A percentile compares a stretch with the other conserved stretches of the same genome.
phyloP scores from a whole-genome alignment of 2,329 filamentous ascomycete genomes.

The Pseudomassariella vexata region DNA sequence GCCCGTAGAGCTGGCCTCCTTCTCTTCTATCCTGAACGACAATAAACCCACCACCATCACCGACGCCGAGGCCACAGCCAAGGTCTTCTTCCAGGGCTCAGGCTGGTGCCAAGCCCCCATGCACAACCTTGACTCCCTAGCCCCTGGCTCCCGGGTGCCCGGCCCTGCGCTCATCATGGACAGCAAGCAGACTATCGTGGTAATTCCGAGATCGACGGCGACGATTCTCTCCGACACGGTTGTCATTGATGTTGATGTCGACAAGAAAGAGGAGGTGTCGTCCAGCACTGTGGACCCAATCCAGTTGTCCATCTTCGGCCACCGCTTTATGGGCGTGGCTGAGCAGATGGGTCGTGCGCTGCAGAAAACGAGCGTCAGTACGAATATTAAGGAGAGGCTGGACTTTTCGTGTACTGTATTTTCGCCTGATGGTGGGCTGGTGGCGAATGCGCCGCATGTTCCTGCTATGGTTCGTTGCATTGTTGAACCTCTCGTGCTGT shows the following conservation, averaged over 20 bases:
- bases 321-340: conserved; percentile 77
- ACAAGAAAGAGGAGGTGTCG: not conserved
- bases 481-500: too few relatives aligned
- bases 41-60: too few relatives aligned
- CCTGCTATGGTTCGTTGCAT: conserved; percentile 4
- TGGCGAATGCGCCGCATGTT: conserved; percentile 52
- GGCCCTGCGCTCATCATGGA: conserved; percentile 12
- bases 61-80: not conserved
- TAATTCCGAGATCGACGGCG: conserved; percentile 18
- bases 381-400: conserved; percentile 73
- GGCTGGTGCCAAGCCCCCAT: conserved; percentile 2
- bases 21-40: too few relatives aligned
- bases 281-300: conserved; percentile 59
- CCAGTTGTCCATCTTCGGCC: conserved; percentile 68
- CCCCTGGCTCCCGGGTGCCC: not conserved
- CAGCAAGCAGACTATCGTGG: conserved; percentile 11
- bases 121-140: not conserved
- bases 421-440: conserved; percentile 64
- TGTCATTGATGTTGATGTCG: conserved; percentile 2
- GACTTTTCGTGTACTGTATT: conserved; percentile 79
- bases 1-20: not conserved
- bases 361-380: conserved; percentile 71
- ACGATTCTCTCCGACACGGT: conserved; percentile 19
- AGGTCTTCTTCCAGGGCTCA: conserved; percentile 2
- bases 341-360: conserved; percentile 76